Conservation (phyloP, 306 rosid species). For the Betula pendula region DNA sequence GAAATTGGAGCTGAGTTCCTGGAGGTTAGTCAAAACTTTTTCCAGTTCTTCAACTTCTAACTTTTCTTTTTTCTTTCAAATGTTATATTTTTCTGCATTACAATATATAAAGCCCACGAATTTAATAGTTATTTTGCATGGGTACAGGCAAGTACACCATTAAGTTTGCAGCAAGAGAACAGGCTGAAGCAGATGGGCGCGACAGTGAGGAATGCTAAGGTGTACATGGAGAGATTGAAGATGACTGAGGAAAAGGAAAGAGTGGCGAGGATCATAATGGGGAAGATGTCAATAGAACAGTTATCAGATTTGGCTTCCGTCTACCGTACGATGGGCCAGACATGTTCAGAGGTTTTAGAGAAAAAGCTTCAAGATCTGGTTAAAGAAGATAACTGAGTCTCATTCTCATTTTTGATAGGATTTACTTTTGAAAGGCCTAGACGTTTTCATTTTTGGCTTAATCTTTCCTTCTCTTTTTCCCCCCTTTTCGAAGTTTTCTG, state of each 20-base stretch:
- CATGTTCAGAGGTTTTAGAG: slow-evolving; percentile 27
- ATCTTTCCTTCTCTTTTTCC: too few relatives aligned
- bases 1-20: slow-evolving; percentile 37
- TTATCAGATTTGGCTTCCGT: slow-evolving; percentile 26
- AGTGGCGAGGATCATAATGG: slow-evolving; percentile 30
- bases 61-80: neutral
- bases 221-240: slow-evolving; percentile 19
- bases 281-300: slow-evolving; percentile 36
- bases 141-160: slow-evolving; percentile 19
- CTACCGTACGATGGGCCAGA: slow-evolving; percentile 20
- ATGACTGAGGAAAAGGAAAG: slow-evolving; percentile 31
- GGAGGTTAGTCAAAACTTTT: too few relatives aligned
- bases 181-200: slow-evolving; percentile 42
- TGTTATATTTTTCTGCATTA: neutral
- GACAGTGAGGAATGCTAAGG: slow-evolving; percentile 32
- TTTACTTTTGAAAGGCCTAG: too few relatives aligned
- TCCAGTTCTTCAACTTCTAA: too few relatives aligned
- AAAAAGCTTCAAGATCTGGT: slow-evolving; percentile 27
- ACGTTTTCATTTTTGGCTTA: too few relatives aligned
- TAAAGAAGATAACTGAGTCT: neutral
- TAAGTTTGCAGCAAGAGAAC: slow-evolving; percentile 42
- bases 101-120: neutral
- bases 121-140: slow-evolving; percentile 6
- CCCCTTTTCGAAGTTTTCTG: too few relatives aligned
- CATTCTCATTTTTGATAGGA: neutral